Evolutionary conservation across 164 flowering plant genomes (phyloP).

Genomic region (Tetrastigma voinierianum): DNA sequence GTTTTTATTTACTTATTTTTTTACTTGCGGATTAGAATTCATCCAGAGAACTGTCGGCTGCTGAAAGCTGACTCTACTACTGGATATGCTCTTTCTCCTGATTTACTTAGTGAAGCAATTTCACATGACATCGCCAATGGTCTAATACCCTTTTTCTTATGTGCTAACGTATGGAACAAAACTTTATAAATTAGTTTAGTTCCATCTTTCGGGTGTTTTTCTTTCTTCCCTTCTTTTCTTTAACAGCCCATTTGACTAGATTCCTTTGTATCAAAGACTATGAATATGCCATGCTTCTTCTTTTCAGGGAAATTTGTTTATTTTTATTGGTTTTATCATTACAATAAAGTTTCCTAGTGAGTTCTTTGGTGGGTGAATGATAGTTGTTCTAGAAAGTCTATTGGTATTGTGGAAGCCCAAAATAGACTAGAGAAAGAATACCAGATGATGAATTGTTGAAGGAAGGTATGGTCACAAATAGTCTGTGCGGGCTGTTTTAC

Average conservation of each 20-base stretch:
- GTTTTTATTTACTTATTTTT: too few species aligned
- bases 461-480: too few species aligned
- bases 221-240: not conserved
- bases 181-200: not conserved
- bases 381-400: too few species aligned
- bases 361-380: too few species aligned
- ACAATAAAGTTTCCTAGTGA: too few species aligned
- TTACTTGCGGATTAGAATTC: slow-evolving; percentile 67
- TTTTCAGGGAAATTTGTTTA: not conserved
- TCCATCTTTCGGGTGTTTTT: not conserved
- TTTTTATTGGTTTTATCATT: not conserved
- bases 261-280: not conserved
- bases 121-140: slow-evolving; percentile 58
- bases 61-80: slow-evolving; percentile 67
- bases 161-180: slow-evolving; percentile 70
- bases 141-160: slow-evolving; percentile 69
- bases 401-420: too few species aligned
- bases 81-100: slow-evolving; percentile 74
- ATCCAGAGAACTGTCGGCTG: slow-evolving; percentile 64
- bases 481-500: too few species aligned
- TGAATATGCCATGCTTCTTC: not conserved
- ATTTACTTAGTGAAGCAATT: slow-evolving; percentile 48
- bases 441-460: too few species aligned
- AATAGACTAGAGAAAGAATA: too few species aligned
- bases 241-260: not conserved